Conservation (phyloP, 768 basidiomycete genomes). For the Austroboletus festivus region DNA sequence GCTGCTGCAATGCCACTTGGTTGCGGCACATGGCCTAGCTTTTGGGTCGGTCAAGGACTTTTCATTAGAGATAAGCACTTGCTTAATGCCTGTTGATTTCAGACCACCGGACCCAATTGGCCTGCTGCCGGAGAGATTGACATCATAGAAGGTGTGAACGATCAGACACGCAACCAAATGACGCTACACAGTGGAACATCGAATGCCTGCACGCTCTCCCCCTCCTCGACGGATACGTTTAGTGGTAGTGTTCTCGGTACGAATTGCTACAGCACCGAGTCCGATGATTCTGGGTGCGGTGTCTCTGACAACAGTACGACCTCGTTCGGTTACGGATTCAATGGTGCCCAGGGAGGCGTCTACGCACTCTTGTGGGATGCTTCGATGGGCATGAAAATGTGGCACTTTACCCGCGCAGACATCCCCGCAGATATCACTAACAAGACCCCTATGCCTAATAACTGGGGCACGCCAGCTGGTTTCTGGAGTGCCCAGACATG, state of each 20-base stretch:
- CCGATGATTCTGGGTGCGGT: slow-evolving; percentile 48
- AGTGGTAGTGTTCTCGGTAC: slow-evolving; percentile 23
- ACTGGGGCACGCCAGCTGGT: slow-evolving; percentile 53
- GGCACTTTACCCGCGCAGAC: slow-evolving; percentile 50
- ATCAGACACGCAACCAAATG: slow-evolving; percentile 55
- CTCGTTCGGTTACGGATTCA: slow-evolving; percentile 42
- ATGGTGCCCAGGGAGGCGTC: slow-evolving; percentile 45
- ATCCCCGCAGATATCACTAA: slow-evolving; percentile 52
- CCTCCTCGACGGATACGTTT: slow-evolving; percentile 15
- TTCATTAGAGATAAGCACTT: neutral
- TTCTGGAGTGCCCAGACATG: slow-evolving; percentile 49
- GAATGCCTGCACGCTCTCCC: slow-evolving; percentile 38
- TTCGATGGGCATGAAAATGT: slow-evolving; percentile 47
- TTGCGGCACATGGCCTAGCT: slow-evolving; percentile 63
- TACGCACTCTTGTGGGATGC: slow-evolving; percentile 55
- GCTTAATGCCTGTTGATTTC: neutral
- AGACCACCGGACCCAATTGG: slow-evolving; percentile 52
- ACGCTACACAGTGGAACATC: slow-evolving; percentile 57
- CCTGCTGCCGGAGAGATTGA: slow-evolving; percentile 63
- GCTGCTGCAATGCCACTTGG: slow-evolving; percentile 69
- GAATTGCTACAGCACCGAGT: slow-evolving; percentile 39
- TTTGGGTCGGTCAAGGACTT: slow-evolving; percentile 35
- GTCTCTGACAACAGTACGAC: slow-evolving; percentile 39
- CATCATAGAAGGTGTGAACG: slow-evolving; percentile 70
- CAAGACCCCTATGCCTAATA: slow-evolving; percentile 42